Conservation (phyloP, 441 rosid species). For the Populus trichocarpa region DNA sequence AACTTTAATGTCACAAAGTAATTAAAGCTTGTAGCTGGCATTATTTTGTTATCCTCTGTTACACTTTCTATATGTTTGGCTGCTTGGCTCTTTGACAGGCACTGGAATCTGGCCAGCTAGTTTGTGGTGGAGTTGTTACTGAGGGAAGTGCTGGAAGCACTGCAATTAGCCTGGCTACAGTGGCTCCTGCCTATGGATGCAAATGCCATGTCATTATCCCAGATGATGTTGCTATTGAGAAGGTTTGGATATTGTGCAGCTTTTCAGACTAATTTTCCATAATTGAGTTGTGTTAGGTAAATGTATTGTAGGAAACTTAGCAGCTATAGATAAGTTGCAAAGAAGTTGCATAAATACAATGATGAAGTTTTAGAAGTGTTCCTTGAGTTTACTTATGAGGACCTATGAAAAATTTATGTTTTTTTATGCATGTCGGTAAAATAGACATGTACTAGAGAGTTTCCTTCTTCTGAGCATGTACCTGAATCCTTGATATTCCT, state of each 20-base stretch:
- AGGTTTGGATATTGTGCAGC: constrained; percentile 36
- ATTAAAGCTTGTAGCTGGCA: neutral
- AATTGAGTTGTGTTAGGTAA: neutral
- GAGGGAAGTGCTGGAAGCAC: constrained; percentile 99
- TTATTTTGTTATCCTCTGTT: neutral
- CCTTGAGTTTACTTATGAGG: neutral
- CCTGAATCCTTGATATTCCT: neutral
- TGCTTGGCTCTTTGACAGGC: constrained; percentile 43
- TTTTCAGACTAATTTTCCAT: neutral
- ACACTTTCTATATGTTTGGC: neutral
- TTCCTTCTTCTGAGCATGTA: neutral
- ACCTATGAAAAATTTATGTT: neutral
- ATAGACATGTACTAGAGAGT: neutral
- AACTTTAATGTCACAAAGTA: neutral
- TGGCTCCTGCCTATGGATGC: constrained; percentile 87
- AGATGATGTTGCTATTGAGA: constrained; percentile 92
- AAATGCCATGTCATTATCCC: constrained; percentile 94
- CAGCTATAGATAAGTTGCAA: neutral
- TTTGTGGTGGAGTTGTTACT: constrained; percentile 68
- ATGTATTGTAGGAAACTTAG: neutral
- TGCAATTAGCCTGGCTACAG: constrained; percentile 93
- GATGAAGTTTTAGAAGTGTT: neutral
- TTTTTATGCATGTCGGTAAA: neutral
- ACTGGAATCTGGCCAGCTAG: constrained; percentile 62
- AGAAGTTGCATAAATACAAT: neutral